phyloP scores from a whole-genome alignment of 345 rosid genomes.

The Sonneratia caseolaris region DNA sequence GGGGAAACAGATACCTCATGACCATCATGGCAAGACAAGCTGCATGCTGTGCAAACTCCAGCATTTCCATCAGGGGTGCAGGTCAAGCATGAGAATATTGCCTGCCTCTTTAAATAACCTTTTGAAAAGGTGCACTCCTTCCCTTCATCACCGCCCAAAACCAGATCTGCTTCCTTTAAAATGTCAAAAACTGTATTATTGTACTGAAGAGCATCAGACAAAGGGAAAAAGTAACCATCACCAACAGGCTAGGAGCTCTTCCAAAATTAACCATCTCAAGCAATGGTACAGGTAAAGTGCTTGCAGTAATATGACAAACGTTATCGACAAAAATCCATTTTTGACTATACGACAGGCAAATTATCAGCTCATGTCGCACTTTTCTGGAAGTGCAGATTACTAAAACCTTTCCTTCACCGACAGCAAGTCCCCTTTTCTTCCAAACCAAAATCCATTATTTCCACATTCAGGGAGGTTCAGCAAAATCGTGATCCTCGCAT shows the following conservation, averaged over 20 bases:
- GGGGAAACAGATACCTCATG: constrained; percentile 56
- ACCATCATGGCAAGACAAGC: constrained; percentile 90
- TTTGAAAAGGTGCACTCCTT: constrained; percentile 80
- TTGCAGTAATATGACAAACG: background rate
- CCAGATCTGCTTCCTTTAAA: constrained; percentile 79
- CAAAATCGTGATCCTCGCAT: background rate
- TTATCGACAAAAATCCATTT: background rate
- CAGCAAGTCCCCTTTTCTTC: background rate
- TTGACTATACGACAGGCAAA: background rate
- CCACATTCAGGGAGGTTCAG: background rate
- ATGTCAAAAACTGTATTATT: background rate
- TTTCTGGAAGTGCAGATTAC: background rate
- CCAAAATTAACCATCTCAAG: background rate
- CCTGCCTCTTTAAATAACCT: constrained; percentile 90
- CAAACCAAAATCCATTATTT: background rate
- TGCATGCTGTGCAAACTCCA: constrained; percentile 94
- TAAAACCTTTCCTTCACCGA: background rate
- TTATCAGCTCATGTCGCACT: background rate
- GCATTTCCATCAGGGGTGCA: constrained; percentile 85
- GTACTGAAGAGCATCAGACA: background rate
- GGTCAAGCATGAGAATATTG: constrained; percentile 88
- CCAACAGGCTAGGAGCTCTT: background rate
- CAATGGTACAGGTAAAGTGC: background rate
- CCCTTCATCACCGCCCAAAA: constrained; percentile 96
- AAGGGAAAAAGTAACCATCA: background rate